Conservation (phyloP, 257 asterid species). For the Nicotiana obtusifolia region DNA sequence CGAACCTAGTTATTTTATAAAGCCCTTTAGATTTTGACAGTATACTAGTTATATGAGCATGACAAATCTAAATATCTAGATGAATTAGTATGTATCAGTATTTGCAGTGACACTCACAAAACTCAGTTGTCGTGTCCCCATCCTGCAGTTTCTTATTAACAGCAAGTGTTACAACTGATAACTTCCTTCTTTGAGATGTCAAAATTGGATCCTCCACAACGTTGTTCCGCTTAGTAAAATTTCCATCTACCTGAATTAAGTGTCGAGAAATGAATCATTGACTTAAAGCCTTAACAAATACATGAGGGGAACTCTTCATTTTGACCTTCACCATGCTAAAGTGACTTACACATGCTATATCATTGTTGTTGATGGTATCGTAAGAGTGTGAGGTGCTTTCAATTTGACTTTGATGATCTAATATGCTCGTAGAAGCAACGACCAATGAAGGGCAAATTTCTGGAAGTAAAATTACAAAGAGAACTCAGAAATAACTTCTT, state of each 20-base stretch:
- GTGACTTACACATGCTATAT: constrained; percentile 1
- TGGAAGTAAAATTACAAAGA: constrained; percentile 15
- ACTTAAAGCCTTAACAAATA: not conserved
- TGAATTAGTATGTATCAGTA: not conserved
- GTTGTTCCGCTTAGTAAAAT: constrained; percentile 5
- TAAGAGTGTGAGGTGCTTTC: constrained; percentile 10
- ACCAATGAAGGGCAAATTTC: constrained; percentile 36
- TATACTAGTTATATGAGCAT: not conserved
- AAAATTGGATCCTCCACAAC: constrained; percentile 14
- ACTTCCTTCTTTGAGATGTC: constrained; percentile 20
- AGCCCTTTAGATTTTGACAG: not conserved
- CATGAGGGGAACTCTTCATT: constrained; percentile 7
- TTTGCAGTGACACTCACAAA: constrained; percentile 25
- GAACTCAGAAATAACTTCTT: not conserved
- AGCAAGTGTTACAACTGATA: constrained; percentile 23
- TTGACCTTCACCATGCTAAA: not conserved
- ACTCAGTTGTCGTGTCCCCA: constrained; percentile 21
- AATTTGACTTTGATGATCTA: constrained; percentile 9
- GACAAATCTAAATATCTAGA: not conserved
- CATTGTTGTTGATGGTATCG: constrained; percentile 7
- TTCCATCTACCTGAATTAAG: constrained; percentile 16
- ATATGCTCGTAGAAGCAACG: constrained; percentile 15
- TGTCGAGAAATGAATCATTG: not conserved
- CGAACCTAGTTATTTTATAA: constrained; percentile 26
- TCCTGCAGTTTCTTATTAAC: constrained; percentile 19